Conservation (phyloP, 2,329 filamentous ascomycete species). For the Hyphodiscus sp. region DNA sequence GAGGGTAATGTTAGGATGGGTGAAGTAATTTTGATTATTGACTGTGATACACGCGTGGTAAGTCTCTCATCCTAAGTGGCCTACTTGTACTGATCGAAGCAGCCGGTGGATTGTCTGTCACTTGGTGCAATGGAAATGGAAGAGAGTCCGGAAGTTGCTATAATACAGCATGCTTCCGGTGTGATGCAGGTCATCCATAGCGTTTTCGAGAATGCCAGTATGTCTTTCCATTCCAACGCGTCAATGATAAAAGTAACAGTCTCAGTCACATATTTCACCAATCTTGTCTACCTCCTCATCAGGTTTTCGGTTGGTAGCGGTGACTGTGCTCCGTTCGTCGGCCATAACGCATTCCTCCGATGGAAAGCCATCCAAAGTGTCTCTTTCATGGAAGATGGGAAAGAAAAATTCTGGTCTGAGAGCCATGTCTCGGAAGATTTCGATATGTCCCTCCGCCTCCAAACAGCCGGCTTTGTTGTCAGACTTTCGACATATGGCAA, state of each 20-base stretch:
- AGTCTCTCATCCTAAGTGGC: not conserved
- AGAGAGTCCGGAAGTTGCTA: constrained; percentile 60
- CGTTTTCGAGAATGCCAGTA: constrained; percentile 63
- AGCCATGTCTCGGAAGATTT: constrained; percentile 67
- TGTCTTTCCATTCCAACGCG: not conserved
- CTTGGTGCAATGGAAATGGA: constrained; percentile 60
- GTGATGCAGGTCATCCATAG: constrained; percentile 70
- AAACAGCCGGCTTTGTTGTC: constrained; percentile 61
- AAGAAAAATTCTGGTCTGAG: constrained; percentile 27
- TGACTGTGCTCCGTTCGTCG: constrained; percentile 60
- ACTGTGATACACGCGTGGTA: constrained; percentile 57
- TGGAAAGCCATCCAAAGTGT: constrained; percentile 60
- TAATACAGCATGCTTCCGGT: constrained; percentile 65
- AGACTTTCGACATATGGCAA: constrained; percentile 56
- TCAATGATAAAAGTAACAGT: not conserved
- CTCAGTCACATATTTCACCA: constrained; percentile 68
- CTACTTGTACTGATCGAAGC: not conserved
- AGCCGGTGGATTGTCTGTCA: constrained; percentile 20
- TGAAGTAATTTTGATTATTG: constrained; percentile 60
- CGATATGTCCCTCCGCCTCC: constrained; percentile 66
- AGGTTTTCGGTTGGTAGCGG: constrained; percentile 64
- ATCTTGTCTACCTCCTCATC: constrained; percentile 70
- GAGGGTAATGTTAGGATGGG: constrained; percentile 55
- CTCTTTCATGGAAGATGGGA: constrained; percentile 47
- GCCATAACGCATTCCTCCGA: constrained; percentile 69